Base-by-base conservation (phyloP, 441 rosid species). In the Melastoma candidum region DNA sequence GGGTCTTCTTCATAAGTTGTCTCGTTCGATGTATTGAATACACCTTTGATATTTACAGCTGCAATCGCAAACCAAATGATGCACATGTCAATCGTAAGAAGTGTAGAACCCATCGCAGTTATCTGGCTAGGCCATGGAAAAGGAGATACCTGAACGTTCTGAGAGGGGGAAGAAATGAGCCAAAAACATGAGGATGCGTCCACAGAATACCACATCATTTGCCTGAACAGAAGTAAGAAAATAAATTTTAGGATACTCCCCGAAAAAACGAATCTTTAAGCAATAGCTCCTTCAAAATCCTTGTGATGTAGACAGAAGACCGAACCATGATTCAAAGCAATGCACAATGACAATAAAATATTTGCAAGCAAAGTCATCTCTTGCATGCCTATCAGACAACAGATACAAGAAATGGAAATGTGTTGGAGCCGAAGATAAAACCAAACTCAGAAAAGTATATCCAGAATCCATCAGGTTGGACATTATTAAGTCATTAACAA, bases 21-120 rank as follows among this genome's bases (percentile, higher is more conserved):
- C 66, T 79, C 96, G 73, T 93, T 93, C 50, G 99, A 89, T 71
- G 90, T 83, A 75, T 93, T 93, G 59, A 93, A 93, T 67, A 93
- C 90, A 7, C 97, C 97, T 73, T 93, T 93, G 47, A 93, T 89
- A 71, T 93, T 93, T 62, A 93, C 97, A 54, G 98, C 98, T 93
- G 97, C 74, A 66, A 74, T 44, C 45, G 71, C 61, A 63, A 32
- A 59, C 43, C 46, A 47, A 46, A 68, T 68, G 44, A 51, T 25
- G 25, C 12, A 62, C 65, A 53, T 41, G 60, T 54, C 55, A 44
- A 51, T 29, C 47, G 17, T 61, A 54, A 56, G 56, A 13, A 64
- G 49, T 12, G 47, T 51, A 44, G 53, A 17, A 47, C 36, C 49
- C 26, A 47, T 25, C 32, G 12, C 32, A 64, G 58, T 11, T 12